A percentile compares a stretch with the other conserved stretches of the same genome.
These are phyloP conservation scores for Fusarium camptoceras DNA, from an alignment of 2,329 filamentous ascomycete genomes.

Conservation along the genomic window DNA sequence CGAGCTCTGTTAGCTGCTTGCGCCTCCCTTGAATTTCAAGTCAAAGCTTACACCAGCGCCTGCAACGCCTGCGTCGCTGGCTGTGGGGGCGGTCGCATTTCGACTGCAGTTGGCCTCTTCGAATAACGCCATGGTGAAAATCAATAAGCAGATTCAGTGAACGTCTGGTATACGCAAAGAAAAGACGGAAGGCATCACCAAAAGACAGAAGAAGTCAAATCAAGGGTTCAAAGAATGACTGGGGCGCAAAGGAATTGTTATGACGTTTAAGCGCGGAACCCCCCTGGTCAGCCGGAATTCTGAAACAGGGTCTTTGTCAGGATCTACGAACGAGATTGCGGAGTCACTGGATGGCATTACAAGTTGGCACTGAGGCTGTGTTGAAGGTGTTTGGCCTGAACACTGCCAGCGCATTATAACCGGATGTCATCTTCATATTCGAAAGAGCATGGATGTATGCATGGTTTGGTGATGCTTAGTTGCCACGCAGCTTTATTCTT, in stretches of 20 bases:
- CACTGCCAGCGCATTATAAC: slow-evolving; percentile 38
- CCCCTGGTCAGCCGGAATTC: slow-evolving; percentile 37
- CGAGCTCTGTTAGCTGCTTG: slow-evolving; percentile 15
- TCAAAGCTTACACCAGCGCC: slow-evolving; percentile 60
- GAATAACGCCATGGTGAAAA: slow-evolving; percentile 65
- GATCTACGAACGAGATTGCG: slow-evolving; percentile 31
- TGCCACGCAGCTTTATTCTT: slow-evolving; percentile 12
- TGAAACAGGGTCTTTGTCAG: slow-evolving; percentile 42
- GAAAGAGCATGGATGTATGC: neutral
- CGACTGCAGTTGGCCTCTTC: slow-evolving; percentile 71
- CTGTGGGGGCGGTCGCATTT: slow-evolving; percentile 54
- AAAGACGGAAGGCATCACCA: slow-evolving; percentile 27
- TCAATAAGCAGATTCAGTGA: slow-evolving; percentile 1
- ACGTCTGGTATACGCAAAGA: slow-evolving; percentile 2
- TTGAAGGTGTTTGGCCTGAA: slow-evolving; percentile 25
- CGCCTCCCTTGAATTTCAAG: slow-evolving; percentile 38
- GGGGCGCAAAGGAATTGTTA: slow-evolving; percentile 33
- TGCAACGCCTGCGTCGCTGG: slow-evolving; percentile 70
- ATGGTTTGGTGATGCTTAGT: neutral
- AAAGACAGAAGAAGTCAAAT: slow-evolving; percentile 5
- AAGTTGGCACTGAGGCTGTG: slow-evolving; percentile 43
- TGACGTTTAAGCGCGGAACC: slow-evolving; percentile 48
- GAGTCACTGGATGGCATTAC: slow-evolving; percentile 40
- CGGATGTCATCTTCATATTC: neutral
- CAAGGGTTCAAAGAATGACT: slow-evolving; percentile 28